phyloP scores from a whole-genome alignment of 768 basidiomycete species.

The Suillus discolor region DNA sequence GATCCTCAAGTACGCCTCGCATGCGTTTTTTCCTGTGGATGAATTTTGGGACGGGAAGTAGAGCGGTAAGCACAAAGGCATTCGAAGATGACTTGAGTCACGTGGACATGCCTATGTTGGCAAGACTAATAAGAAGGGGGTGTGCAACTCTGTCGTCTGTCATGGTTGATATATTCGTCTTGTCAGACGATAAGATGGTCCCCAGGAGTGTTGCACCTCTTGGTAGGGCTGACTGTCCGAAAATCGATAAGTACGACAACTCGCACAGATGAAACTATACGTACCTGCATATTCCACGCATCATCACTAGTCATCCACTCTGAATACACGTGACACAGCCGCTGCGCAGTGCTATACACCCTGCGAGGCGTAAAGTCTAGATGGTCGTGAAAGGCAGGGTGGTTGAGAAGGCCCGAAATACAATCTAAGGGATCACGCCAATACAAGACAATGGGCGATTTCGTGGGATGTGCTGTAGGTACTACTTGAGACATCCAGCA shows the following conservation, averaged over 20 bases:
- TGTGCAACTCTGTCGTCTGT: slow-evolving; percentile 32
- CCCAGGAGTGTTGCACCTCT: slow-evolving; percentile 25
- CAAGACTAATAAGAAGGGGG: slow-evolving; percentile 33
- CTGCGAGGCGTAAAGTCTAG: slow-evolving; percentile 23
- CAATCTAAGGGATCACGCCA: slow-evolving; percentile 30
- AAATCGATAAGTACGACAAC: slow-evolving; percentile 2
- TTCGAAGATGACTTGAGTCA: slow-evolving; percentile 31
- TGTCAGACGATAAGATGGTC: slow-evolving; percentile 33
- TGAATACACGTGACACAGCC: slow-evolving; percentile 14
- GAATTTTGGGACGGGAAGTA: slow-evolving; percentile 23
- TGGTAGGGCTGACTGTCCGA: slow-evolving; percentile 19
- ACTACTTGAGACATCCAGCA: slow-evolving; percentile 21
- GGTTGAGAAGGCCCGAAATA: slow-evolving; percentile 20
- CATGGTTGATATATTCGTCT: slow-evolving; percentile 34
- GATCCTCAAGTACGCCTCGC: slow-evolving; percentile 25
- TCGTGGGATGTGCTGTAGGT: slow-evolving; percentile 19
- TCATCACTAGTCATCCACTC: slow-evolving; percentile 23
- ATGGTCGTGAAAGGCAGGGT: slow-evolving; percentile 23
- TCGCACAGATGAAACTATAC: not conserved
- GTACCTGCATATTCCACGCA: slow-evolving; percentile 25
- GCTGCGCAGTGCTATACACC: slow-evolving; percentile 14
- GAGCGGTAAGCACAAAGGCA: slow-evolving; percentile 21
- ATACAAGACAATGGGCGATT: slow-evolving; percentile 23
- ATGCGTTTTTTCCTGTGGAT: slow-evolving; percentile 19
- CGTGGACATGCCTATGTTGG: slow-evolving; percentile 32